A percentile compares a stretch with the other conserved stretches of the same genome.
These are phyloP conservation scores for Dalbergia cultrata DNA, from an alignment of 306 rosid genomes.

Conservation along the genomic window DNA sequence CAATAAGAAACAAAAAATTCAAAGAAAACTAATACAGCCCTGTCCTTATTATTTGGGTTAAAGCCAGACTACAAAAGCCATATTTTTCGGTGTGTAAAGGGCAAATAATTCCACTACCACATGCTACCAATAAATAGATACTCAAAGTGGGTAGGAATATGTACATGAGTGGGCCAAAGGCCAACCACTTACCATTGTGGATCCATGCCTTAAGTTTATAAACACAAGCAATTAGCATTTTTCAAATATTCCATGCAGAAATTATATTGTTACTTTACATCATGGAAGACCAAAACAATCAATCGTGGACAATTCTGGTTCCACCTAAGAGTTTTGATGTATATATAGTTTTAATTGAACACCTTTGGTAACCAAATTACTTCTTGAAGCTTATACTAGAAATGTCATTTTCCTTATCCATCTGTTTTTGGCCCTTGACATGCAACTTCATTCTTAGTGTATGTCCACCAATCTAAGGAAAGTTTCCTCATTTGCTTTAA, in stretches of 20 bases:
- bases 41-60: conserved; percentile 42
- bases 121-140: conserved; percentile 45
- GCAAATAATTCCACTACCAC: conserved; percentile 41
- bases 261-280: neutral
- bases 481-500: neutral
- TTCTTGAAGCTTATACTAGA: conserved; percentile 35
- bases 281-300: conserved; percentile 21
- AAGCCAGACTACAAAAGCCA: conserved; percentile 50
- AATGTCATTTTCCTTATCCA: conserved; percentile 39
- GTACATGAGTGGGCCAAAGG: conserved; percentile 41
- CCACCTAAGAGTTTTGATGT: neutral
- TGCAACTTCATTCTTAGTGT: conserved; percentile 16
- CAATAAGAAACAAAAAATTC: conserved; percentile 1
- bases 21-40: neutral
- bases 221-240: conserved; percentile 22
- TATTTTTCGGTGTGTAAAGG: conserved; percentile 46
- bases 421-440: neutral
- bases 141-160: conserved; percentile 46
- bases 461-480: conserved; percentile 14
- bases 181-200: conserved; percentile 33
- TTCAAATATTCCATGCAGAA: conserved; percentile 22
- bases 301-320: conserved; percentile 38
- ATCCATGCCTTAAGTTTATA: conserved; percentile 36
- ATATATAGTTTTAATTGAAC: conserved; percentile 1
- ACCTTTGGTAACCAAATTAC: conserved; percentile 31